These are phyloP conservation scores for Leishmania tarentolae DNA, from an alignment of 208 protist species.

Conservation along the genomic window DNA sequence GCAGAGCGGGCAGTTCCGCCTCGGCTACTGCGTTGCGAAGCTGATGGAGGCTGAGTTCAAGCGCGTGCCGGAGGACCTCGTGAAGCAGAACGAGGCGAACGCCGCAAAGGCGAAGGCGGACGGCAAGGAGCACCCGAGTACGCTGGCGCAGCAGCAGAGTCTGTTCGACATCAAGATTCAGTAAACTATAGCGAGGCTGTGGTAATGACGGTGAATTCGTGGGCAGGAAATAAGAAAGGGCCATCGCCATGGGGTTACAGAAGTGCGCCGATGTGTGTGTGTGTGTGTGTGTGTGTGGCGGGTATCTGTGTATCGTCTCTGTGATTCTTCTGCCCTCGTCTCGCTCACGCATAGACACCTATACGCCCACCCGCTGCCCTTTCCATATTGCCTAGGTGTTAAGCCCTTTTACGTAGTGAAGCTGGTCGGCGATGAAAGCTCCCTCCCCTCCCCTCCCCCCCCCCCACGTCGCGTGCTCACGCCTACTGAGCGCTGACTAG, in stretches of 20 bases:
- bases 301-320: not conserved
- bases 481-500: not conserved
- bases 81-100: constrained; percentile 83
- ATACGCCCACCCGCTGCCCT: not conserved
- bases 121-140: constrained; percentile 81
- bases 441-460: rapidly evolving
- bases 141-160: constrained; percentile 66
- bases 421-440: not conserved
- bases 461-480: not conserved
- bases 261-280: not conserved
- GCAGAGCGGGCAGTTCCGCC: constrained; percentile 80
- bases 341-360: not conserved
- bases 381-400: not conserved
- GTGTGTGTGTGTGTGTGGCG: not conserved
- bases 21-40: constrained; percentile 76
- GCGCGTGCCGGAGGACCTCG: constrained; percentile 67
- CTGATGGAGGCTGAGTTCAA: constrained; percentile 87
- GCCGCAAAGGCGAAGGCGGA: constrained; percentile 81
- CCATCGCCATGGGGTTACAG: not conserved
- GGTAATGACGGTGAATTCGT: not conserved
- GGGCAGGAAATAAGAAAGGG: not conserved
- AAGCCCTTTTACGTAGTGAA: not conserved
- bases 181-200: constrained; percentile 28
- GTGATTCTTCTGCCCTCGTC: not conserved
- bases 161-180: constrained; percentile 91